Evolutionary conservation across 1,139 yeast species (phyloP).

Genomic region (Yamadazyma sp.): DNA sequence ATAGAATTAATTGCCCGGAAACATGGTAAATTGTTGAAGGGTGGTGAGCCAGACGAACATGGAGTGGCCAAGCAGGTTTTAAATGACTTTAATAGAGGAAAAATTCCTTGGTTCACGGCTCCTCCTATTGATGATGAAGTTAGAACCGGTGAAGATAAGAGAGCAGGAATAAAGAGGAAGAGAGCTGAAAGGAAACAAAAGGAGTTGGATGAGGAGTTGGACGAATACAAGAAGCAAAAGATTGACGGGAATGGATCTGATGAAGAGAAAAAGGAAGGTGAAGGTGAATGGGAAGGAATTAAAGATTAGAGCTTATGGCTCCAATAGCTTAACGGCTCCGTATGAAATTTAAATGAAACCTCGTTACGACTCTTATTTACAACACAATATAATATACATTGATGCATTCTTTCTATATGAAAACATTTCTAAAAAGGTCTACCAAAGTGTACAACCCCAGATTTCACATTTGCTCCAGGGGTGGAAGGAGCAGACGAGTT

Average conservation of each 20-base stretch:
- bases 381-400: slow-evolving; percentile 10
- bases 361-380: slow-evolving; percentile 8
- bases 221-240: slow-evolving; percentile 17
- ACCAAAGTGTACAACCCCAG: slow-evolving; percentile 34
- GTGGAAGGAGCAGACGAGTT: slow-evolving; percentile 17
- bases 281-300: slow-evolving; percentile 24
- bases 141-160: slow-evolving; percentile 56
- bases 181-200: slow-evolving; percentile 41
- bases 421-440: slow-evolving; percentile 24
- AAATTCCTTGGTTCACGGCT: slow-evolving; percentile 95
- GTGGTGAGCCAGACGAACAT: slow-evolving; percentile 96
- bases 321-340: too few relatives aligned
- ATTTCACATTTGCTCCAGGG: slow-evolving; percentile 27
- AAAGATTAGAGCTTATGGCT: slow-evolving; percentile 19
- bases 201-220: slow-evolving; percentile 16
- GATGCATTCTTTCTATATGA: slow-evolving; percentile 9
- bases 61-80: slow-evolving; percentile 89
- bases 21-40: slow-evolving; percentile 88
- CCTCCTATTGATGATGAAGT: slow-evolving; percentile 76
- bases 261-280: slow-evolving; percentile 14
- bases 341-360: slow-evolving; percentile 1
- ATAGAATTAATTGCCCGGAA: slow-evolving; percentile 89
- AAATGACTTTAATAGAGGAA: slow-evolving; percentile 95
- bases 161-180: slow-evolving; percentile 53
- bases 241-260: slow-evolving; percentile 17